Conservation (phyloP, 1,284 basidiomycete genomes). For the Naganishia albida region DNA sequence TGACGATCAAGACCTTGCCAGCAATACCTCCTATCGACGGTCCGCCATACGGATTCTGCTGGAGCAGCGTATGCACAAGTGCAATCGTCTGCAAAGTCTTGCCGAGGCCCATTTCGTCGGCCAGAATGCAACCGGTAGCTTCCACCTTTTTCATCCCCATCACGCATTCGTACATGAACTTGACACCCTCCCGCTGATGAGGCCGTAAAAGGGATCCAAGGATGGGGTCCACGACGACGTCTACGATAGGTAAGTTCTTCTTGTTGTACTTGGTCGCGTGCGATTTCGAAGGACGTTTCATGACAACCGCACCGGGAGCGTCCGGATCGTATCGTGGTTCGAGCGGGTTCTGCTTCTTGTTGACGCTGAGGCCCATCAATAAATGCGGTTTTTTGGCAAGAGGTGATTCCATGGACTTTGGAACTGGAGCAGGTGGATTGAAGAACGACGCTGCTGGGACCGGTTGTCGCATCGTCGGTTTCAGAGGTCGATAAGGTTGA, state of each 20-base stretch:
- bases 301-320: slow-evolving; percentile 75
- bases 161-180: slow-evolving; percentile 92
- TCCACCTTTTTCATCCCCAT: slow-evolving; percentile 91
- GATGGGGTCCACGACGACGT: slow-evolving; percentile 93
- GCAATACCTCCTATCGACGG: slow-evolving; percentile 60
- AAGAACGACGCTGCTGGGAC: slow-evolving; percentile 43
- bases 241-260: slow-evolving; percentile 57
- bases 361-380: slow-evolving; percentile 9
- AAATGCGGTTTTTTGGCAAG: slow-evolving; percentile 1
- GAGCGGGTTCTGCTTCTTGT: slow-evolving; percentile 16
- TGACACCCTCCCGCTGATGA: slow-evolving; percentile 84
- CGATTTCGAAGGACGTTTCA: slow-evolving; percentile 73
- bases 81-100: slow-evolving; percentile 86
- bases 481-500: slow-evolving; percentile 22
- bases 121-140: slow-evolving; percentile 84
- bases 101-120: slow-evolving; percentile 95
- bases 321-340: slow-evolving; percentile 61
- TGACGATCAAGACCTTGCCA: slow-evolving; percentile 84
- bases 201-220: slow-evolving; percentile 74
- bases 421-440: slow-evolving; percentile 21
- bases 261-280: slow-evolving; percentile 71
- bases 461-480: slow-evolving; percentile 31
- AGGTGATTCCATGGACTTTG: slow-evolving; percentile 14
- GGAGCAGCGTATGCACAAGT: slow-evolving; percentile 82
- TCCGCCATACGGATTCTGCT: slow-evolving; percentile 77